Evolutionary conservation across 2,329 filamentous ascomycete genomes (phyloP), one percentile per base, ranked within the genome.

Genomic region (Parafenestella ontariensis): DNA sequence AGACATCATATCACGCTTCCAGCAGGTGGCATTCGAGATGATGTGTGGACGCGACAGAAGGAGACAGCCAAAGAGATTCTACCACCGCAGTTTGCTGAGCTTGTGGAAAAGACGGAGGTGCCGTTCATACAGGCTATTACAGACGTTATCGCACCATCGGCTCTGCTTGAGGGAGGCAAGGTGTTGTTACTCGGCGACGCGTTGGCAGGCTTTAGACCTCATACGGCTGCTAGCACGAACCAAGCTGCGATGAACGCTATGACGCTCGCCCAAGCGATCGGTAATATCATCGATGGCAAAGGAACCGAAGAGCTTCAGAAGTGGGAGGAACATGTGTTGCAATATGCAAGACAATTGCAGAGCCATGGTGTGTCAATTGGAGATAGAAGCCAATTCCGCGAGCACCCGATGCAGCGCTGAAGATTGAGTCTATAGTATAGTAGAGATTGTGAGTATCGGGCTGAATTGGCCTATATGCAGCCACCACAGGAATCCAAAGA

Each of bases 161-260:
- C 76, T 7, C 56, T 63, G 20, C 77, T 78, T 24, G 68, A 70
- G 2, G 72, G 71, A 17, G 78, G 76, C 0, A 76, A 72, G 33
- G 61, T 82, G 0, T 42, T 82, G 5, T 55, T 82, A 2, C 77
- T 81, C 0, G 80, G 80, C 1, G 80, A 83, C 62, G 77, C 80
- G 0, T 61, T 81, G 41, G 72, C 76, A 0, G 73, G 76, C 0
- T 77, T 82, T 10, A 59, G 81, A 26, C 79, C 80, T 8, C 79
- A 82, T 46, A 71, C 75, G 3, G 80, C 72, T 0, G 68, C 75
- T 20, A 78, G 77, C 13, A 79, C 80, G 0, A 75, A 78, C 9
- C 79, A 82, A 53, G 79, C 78, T 2, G 79, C 79, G 0, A 70
- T 75, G 41, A 74, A 82, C 54, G 76, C 76, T 5, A 52, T 77